These are phyloP conservation scores for Ceratocystis variospora DNA, from an alignment of 2,329 filamentous ascomycete species.

Conservation along the genomic window DNA sequence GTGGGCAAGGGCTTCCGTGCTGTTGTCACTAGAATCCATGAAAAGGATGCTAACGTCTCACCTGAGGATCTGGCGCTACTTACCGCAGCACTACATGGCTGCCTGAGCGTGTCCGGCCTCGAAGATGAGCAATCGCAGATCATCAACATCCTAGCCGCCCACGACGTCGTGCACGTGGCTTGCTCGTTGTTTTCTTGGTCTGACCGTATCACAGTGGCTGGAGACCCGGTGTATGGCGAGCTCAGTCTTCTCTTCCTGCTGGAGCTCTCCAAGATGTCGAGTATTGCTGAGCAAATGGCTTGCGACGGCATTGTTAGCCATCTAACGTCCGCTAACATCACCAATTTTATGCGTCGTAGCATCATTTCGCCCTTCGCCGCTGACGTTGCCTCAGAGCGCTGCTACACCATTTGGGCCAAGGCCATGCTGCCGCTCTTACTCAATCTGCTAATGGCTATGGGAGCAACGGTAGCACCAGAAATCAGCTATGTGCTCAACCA, in stretches of 20 bases:
- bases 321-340: slow-evolving; percentile 64
- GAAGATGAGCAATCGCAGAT: slow-evolving; percentile 58
- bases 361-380: slow-evolving; percentile 68
- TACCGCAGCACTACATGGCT: slow-evolving; percentile 75
- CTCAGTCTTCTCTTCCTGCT: slow-evolving; percentile 80
- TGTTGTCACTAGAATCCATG: slow-evolving; percentile 69
- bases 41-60: slow-evolving; percentile 35
- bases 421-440: slow-evolving; percentile 78
- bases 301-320: slow-evolving; percentile 72
- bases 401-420: slow-evolving; percentile 82
- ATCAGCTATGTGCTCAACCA: slow-evolving; percentile 78
- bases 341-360: slow-evolving; percentile 57
- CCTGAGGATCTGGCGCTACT: slow-evolving; percentile 77
- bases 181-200: slow-evolving; percentile 88
- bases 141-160: slow-evolving; percentile 52
- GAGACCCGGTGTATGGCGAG: slow-evolving; percentile 85
- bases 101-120: slow-evolving; percentile 63
- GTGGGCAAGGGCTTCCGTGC: slow-evolving; percentile 72
- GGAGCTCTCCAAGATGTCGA: slow-evolving; percentile 67
- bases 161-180: slow-evolving; percentile 66
- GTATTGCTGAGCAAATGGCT: slow-evolving; percentile 78
- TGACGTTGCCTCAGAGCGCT: slow-evolving; percentile 50
- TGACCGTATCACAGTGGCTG: slow-evolving; percentile 61
- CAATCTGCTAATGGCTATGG: slow-evolving; percentile 73
- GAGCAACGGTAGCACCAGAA: slow-evolving; percentile 68